These are phyloP conservation scores for Linderina pennispora DNA, from an alignment of 192 early-diverging fungal genomes.

Conservation along the genomic window DNA sequence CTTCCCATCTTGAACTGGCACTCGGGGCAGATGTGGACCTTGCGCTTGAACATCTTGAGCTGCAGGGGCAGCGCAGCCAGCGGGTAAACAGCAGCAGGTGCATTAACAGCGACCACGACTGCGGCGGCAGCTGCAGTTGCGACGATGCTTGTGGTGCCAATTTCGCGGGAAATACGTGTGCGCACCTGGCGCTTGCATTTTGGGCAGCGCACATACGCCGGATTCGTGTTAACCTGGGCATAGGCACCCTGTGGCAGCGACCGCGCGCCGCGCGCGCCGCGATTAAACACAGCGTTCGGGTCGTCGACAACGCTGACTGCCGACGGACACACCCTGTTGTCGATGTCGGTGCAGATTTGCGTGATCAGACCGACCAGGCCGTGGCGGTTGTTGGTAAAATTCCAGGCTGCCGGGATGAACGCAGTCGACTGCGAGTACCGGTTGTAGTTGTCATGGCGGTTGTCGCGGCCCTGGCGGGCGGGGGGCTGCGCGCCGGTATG, in stretches of 20 bases:
- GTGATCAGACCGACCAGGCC: slow-evolving; percentile 21
- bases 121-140: slow-evolving; percentile 23
- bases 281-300: slow-evolving; percentile 28
- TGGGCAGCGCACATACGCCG: slow-evolving; percentile 26
- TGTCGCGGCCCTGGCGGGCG: too few species aligned
- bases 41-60: slow-evolving; percentile 23
- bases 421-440: slow-evolving; percentile 14
- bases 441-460: too few species aligned
- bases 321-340: slow-evolving; percentile 10
- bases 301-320: slow-evolving; percentile 26
- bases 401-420: slow-evolving; percentile 34
- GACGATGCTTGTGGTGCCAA: slow-evolving; percentile 15
- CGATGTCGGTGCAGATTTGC: slow-evolving; percentile 12
- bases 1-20: slow-evolving; percentile 42
- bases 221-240: slow-evolving; percentile 24
- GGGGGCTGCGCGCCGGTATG: too few species aligned
- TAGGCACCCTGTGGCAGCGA: not conserved
- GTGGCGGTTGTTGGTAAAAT: slow-evolving; percentile 9
- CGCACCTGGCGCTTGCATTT: slow-evolving; percentile 24
- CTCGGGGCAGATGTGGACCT: slow-evolving; percentile 26
- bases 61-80: slow-evolving; percentile 35
- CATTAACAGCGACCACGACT: slow-evolving; percentile 15
- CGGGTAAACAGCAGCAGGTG: slow-evolving; percentile 22
- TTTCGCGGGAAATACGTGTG: slow-evolving; percentile 28
- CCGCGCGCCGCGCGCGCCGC: too few species aligned